Evolutionary conservation across 140 eudicot species (phyloP).

Genomic region (Oenanthe javanica): DNA sequence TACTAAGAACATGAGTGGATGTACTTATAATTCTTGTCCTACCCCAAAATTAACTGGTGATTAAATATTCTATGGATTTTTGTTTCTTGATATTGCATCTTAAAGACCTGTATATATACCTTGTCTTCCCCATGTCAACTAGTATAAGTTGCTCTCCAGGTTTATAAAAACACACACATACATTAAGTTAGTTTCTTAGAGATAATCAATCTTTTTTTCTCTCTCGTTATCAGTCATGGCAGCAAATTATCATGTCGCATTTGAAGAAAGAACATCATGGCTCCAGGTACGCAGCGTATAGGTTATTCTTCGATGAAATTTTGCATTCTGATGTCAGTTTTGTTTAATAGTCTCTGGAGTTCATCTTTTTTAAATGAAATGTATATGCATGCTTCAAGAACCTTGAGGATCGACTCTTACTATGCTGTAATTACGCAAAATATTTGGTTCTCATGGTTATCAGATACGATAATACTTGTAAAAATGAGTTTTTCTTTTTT

Average conservation of each 20-base stretch:
- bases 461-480: background rate
- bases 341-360: no score
- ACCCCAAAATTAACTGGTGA: background rate
- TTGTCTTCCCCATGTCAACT: background rate
- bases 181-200: background rate
- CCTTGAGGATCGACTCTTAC: background rate
- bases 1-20: background rate
- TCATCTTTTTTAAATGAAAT: no score
- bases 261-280: background rate
- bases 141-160: conserved; percentile 60
- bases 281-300: background rate
- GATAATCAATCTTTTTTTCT: background rate
- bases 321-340: background rate
- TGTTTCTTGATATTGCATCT: background rate
- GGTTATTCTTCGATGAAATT: background rate
- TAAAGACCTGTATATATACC: background rate
- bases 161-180: conserved; percentile 19
- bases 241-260: background rate
- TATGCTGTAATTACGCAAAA: background rate
- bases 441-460: background rate
- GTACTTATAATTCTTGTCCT: background rate
- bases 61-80: background rate
- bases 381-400: background rate
- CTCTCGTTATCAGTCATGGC: background rate
- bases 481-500: background rate